phyloP scores from a whole-genome alignment of 495 filamentous ascomycete genomes.

The Penicillium steckii region DNA sequence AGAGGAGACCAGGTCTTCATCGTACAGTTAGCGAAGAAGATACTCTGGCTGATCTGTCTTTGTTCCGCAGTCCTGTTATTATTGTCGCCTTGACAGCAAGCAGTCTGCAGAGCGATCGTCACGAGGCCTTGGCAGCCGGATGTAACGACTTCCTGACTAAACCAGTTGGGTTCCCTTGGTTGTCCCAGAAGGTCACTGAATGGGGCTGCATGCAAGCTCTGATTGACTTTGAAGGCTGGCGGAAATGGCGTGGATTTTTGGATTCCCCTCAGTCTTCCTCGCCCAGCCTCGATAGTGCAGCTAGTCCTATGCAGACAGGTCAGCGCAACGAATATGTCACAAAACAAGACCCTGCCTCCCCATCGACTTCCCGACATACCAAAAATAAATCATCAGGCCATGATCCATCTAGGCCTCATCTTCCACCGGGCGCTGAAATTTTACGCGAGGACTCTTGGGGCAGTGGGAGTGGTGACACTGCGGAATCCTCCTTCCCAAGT shows the following conservation, averaged over 20 bases:
- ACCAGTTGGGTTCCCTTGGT: constrained; percentile 97
- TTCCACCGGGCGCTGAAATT: constrained; percentile 23
- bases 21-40: constrained; percentile 54
- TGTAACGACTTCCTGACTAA: constrained; percentile 99
- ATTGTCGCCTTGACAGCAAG: constrained; percentile 96
- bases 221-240: constrained; percentile 98
- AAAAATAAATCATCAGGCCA: constrained; percentile 7
- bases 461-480: constrained; percentile 33
- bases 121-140: constrained; percentile 91
- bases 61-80: constrained; percentile 96
- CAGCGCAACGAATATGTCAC: constrained; percentile 8
- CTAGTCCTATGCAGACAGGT: constrained; percentile 35
- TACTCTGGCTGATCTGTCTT: constrained; percentile 58
- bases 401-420: constrained; percentile 11
- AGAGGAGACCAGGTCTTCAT: constrained; percentile 22
- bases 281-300: constrained; percentile 18
- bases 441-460: constrained; percentile 36
- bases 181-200: constrained; percentile 95
- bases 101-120: constrained; percentile 87
- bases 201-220: constrained; percentile 99
- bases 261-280: constrained; percentile 28
- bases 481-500: constrained; percentile 31
- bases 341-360: constrained; percentile 12
- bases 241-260: constrained; percentile 88
- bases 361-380: constrained; percentile 14